phyloP scores from a whole-genome alignment of 371 early-diverging fungal genomes.

The Mortierella sp. region DNA sequence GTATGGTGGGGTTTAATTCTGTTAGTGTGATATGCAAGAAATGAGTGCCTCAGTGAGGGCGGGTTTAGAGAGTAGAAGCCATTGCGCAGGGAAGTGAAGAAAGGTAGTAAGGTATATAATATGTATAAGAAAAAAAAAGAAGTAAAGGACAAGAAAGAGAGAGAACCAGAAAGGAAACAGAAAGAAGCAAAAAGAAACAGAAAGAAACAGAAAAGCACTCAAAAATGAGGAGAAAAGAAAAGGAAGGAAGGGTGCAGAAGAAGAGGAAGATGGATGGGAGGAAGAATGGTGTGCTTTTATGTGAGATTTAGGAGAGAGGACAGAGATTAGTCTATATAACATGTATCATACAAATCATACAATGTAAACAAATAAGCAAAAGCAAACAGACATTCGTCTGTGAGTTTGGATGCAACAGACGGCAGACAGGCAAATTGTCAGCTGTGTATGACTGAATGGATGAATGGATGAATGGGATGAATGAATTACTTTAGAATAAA shows the following conservation, averaged over 20 bases:
- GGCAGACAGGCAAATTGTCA: not conserved
- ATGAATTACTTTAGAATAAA: not conserved
- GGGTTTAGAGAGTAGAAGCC: conserved; percentile 19
- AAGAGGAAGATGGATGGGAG: not conserved
- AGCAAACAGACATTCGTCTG: not conserved
- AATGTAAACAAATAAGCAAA: no score
- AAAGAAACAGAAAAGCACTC: not conserved
- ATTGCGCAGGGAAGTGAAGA: conserved; percentile 9
- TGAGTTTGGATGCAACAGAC: not conserved
- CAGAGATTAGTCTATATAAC: no score
- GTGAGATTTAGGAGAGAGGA: not conserved
- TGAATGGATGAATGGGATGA: no score
- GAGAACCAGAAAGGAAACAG: not conserved
- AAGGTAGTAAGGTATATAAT: not conserved
- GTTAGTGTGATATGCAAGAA: not conserved
- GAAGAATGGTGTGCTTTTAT: conserved; percentile 1
- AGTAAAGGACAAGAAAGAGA: not conserved
- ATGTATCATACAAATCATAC: no score
- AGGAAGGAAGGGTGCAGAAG: not conserved
- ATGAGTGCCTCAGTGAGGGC: not conserved
- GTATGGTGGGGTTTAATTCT: conserved; percentile 10
- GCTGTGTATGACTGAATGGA: not conserved
- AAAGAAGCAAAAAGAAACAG: not conserved
- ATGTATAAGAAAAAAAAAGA: not conserved
- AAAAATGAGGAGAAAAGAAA: not conserved